Base-by-base conservation (phyloP, 345 rosid species). In the Diplotaxis tenuifolia region DNA sequence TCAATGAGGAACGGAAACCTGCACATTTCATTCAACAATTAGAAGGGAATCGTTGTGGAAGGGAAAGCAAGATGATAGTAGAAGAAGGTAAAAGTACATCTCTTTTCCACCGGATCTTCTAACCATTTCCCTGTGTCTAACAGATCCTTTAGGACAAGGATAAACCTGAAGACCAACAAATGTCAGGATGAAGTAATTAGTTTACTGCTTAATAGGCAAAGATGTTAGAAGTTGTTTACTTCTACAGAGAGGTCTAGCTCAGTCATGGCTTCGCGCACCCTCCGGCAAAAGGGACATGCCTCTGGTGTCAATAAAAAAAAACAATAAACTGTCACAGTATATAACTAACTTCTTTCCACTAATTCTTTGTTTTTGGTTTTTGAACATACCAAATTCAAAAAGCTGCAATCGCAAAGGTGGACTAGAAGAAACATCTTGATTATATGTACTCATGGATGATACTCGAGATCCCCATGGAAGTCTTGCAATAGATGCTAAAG, bases 61-160 rank as follows among this genome's bases (percentile, higher is more conserved):
- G 12, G 69, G 4, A 58, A 67, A 61, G 73, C 9, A 67, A 75
- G n/a, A 36, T 19, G 62, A 50, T n/a, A 60, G 72, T 36, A 31
- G 7, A 65, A 45, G 21, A 60, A 59, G 2, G 55, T n/a, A 38
- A 56, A 82, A 82, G 9, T 86, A 91, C 95, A 62, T 88, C 75
- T 91, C 96, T 85, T 87, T 89, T 75, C 93, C 89, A 63, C 97
- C 97, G 1, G 81, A 47, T 68, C 69, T 81, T 89, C 83, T 85
- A 68, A 89, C 97, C 75, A 87, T 76, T 77, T 87, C 89, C 73
- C 97, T 82, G 79, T 89, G 95, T 80, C 86, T 86, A 70, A 71
- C 19, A 57, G 96, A 91, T 52, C 93, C 97, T 81, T 91, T 89
- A 38, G 93, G 96, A 71, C 97, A 91, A 72, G 97, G 97, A 85